phyloP scores from a whole-genome alignment of 2,329 filamentous ascomycete genomes.

The Venturia pyrina region DNA sequence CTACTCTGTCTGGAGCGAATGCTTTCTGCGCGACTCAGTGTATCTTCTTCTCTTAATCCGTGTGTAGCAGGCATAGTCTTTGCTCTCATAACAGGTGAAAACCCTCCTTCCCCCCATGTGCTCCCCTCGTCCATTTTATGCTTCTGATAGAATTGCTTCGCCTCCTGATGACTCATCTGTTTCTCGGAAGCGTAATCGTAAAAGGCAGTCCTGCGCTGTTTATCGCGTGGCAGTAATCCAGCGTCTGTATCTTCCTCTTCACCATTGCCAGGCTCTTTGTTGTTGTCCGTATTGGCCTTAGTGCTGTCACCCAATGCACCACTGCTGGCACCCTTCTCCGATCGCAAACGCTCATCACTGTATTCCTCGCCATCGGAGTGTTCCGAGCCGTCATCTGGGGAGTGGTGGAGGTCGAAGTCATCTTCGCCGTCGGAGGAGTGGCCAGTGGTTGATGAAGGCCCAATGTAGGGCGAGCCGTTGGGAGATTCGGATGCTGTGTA shows the following conservation, averaged over 20 bases:
- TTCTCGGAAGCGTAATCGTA: constrained; percentile 93
- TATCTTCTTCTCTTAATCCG: constrained; percentile 26
- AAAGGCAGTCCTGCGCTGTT: constrained; percentile 65
- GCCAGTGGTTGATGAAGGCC: not conserved
- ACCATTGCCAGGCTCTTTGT: not conserved
- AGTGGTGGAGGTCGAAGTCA: constrained; percentile 3
- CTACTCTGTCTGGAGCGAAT: constrained; percentile 31
- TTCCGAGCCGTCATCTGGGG: not conserved
- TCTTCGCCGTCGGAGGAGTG: constrained; percentile 9
- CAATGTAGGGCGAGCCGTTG: constrained; percentile 9
- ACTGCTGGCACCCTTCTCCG: not conserved
- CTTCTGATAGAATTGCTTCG: constrained; percentile 91
- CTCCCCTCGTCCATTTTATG: constrained; percentile 48
- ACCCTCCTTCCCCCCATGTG: constrained; percentile 14
- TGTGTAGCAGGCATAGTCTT: constrained; percentile 31
- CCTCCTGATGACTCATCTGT: constrained; percentile 86
- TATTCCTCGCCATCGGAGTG: constrained; percentile 6
- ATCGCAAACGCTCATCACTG: not conserved
- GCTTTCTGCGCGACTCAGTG: constrained; percentile 30
- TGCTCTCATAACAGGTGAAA: constrained; percentile 33
- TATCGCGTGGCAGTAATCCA: constrained; percentile 37
- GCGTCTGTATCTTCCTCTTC: constrained; percentile 1
- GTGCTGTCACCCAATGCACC: not conserved
- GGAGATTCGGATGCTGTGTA: constrained; percentile 10
- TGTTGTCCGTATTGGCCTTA: not conserved